Conservation (phyloP, 768 basidiomycete genomes). For the Hypholoma sublateritium region DNA sequence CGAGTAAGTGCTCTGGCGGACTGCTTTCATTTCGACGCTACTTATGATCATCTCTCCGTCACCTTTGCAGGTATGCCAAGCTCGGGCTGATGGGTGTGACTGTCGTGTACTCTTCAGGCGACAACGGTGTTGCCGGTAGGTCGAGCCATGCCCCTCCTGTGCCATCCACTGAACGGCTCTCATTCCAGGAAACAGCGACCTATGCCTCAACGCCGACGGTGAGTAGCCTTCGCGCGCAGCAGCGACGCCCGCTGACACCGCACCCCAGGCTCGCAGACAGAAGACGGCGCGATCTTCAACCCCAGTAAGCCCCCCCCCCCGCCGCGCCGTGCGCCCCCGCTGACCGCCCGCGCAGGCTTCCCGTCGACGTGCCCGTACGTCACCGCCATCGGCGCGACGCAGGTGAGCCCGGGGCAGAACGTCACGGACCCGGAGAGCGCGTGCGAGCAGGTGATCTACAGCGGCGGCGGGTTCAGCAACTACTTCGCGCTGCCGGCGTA, state of each 20-base stretch:
- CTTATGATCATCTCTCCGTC: not conserved
- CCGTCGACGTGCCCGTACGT: constrained; percentile 43
- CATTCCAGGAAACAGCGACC: constrained; percentile 23
- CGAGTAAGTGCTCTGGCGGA: constrained; percentile 26
- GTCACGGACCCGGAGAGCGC: constrained; percentile 33
- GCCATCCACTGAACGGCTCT: not conserved
- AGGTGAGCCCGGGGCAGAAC: constrained; percentile 29
- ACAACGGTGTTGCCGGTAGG: constrained; percentile 49
- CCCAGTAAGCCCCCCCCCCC: constrained; percentile 12
- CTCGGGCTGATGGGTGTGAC: constrained; percentile 62
- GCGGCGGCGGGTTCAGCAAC: constrained; percentile 43
- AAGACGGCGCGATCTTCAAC: constrained; percentile 39
- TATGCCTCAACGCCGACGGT: constrained; percentile 44
- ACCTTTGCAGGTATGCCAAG: constrained; percentile 34
- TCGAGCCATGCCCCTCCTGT: not conserved
- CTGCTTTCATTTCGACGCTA: not conserved
- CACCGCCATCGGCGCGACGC: constrained; percentile 49
- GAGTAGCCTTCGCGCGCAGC: not conserved
- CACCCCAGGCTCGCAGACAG: constrained; percentile 21
- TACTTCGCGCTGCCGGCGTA: constrained; percentile 38
- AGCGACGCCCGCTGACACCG: not conserved
- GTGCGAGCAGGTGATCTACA: constrained; percentile 35
- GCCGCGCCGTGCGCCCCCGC: constrained; percentile 1
- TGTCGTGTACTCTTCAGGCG: constrained; percentile 57
- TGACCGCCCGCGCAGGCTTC: constrained; percentile 24